Conservation (phyloP, 169 alveolate species). For the Eimeria maxima region DNA sequence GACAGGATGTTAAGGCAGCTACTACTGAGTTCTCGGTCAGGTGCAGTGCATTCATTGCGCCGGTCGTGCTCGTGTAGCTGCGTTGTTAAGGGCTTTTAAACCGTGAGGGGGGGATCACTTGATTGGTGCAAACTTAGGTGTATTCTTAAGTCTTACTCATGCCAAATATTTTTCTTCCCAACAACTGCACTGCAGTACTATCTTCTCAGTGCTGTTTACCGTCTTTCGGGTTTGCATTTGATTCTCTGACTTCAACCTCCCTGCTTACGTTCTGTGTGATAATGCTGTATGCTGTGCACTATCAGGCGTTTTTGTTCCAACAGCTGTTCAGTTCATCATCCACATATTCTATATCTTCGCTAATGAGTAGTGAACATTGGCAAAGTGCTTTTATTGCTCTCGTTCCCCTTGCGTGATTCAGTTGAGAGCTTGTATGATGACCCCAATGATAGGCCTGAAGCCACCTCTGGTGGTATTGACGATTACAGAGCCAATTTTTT, state of each 20-base stretch:
- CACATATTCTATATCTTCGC: no score
- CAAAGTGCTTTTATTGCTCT: not conserved
- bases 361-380: no score
- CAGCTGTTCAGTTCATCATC: no score
- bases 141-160: not conserved
- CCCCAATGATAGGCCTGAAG: slow-evolving; percentile 67
- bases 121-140: not conserved
- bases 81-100: not conserved
- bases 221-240: not conserved
- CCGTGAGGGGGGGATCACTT: not conserved
- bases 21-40: not conserved
- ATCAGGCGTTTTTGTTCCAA: no score
- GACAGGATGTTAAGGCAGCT: not conserved
- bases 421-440: not conserved
- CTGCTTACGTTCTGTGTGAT: no score
- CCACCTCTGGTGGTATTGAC: slow-evolving; percentile 22
- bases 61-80: not conserved
- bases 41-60: not conserved
- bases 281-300: no score
- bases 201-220: not conserved
- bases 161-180: not conserved
- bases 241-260: no score
- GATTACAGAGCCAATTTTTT: slow-evolving; percentile 48
- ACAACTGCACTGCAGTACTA: not conserved
- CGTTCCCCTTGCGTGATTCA: not conserved